Evolutionary conservation across 2,329 filamentous ascomycete species (phyloP), one percentile per base, ranked within the genome.

Genomic region (Fusarium annulatum): DNA sequence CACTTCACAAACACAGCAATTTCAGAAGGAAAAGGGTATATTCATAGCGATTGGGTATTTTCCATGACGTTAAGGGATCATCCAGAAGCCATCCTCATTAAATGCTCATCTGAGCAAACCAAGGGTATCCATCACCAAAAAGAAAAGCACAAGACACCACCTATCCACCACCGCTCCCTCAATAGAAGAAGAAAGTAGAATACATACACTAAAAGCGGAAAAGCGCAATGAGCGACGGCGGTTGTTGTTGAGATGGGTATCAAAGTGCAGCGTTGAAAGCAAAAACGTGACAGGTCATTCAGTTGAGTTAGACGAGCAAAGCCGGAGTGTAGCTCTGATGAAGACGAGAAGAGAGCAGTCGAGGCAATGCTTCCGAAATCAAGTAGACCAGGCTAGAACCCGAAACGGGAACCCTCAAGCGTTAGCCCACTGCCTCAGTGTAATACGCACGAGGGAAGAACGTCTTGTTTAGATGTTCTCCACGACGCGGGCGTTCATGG

Each of bases 401-500:
- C 74, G 62, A 68, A 42, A 71, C 71, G 65, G 71, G 74, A 74
- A 76, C 53, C 70, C 72, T 69, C 75, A 75, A 77, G 71, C 77
- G 79, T 81, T 76, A 82, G 80, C 80, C 60, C 48, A 58, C 76
- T 71, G 67, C 69, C 64, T 59, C 72, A 58, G 65, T 52, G 36
- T 55, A 46, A 49, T 48, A 51, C 30, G 60, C 49, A 63, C 58
- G 68, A 69, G 45, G 71, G 67, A 62, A 69, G 53, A 74, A 59
- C 30, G 45, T 52, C 71, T 41, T 38, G 39, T 67, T 88, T 87
- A 97, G 82, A 98, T 96, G 84, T 95, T 92, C 87, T 98, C 94
- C 75, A 97, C 88, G 43, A 97, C 87, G 67, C 90, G 90, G 60
- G 95, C 90, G 81, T 96, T 95, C 81, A 97, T 89, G 39, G 94